Conservation (phyloP, 192 early-diverging fungal species). For the Coemansia sp. region DNA sequence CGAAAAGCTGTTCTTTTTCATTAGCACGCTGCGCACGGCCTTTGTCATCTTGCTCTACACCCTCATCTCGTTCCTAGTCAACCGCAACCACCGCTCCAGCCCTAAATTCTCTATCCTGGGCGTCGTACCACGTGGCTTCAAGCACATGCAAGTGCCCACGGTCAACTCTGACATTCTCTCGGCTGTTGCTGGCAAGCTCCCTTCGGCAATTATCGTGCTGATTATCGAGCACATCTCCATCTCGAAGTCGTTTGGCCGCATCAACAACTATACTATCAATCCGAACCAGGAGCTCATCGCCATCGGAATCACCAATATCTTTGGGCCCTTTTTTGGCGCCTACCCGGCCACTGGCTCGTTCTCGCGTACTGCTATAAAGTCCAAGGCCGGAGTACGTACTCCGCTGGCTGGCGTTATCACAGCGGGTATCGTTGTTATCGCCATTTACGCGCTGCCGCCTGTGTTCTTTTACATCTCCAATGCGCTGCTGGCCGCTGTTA, state of each 20-base stretch:
- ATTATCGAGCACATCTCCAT: constrained; percentile 93
- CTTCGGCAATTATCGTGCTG: constrained; percentile 68
- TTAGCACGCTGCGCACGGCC: constrained; percentile 70
- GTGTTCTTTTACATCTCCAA: constrained; percentile 85
- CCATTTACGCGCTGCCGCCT: constrained; percentile 77
- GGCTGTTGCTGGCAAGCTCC: constrained; percentile 54
- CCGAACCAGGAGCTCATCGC: constrained; percentile 89
- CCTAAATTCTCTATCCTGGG: constrained; percentile 66
- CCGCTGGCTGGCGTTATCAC: constrained; percentile 79
- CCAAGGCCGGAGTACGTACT: constrained; percentile 80
- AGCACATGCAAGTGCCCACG: constrained; percentile 57
- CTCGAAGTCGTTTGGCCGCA: constrained; percentile 79
- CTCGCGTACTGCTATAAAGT: constrained; percentile 89
- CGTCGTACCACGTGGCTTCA: constrained; percentile 71
- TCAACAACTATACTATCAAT: constrained; percentile 80
- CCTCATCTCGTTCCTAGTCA: constrained; percentile 65
- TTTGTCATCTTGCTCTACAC: constrained; percentile 77
- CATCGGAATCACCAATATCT: constrained; percentile 82
- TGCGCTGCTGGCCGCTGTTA: constrained; percentile 77
- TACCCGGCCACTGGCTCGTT: constrained; percentile 93
- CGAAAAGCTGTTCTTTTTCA: constrained; percentile 57
- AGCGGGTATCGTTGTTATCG: constrained; percentile 74
- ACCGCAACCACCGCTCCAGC: constrained; percentile 54
- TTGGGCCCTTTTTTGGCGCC: constrained; percentile 82
- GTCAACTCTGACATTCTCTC: constrained; percentile 56